A percentile compares a stretch with the other conserved stretches of the same genome.
Evolutionary conservation across 2,329 filamentous ascomycete genomes (phyloP).

Genomic region (Sordariomycetes sp.): DNA sequence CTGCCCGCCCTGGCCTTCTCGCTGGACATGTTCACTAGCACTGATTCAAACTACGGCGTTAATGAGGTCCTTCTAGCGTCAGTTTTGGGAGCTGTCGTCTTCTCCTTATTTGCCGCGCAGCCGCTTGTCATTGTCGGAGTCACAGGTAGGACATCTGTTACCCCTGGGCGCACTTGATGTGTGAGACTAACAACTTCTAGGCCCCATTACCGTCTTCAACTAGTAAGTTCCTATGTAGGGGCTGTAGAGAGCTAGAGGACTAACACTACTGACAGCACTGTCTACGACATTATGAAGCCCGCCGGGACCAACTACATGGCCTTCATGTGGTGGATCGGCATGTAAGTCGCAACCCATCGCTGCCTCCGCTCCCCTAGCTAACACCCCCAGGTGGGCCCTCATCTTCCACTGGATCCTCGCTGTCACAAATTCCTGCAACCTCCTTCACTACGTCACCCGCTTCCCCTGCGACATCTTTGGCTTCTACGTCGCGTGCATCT

Average conservation of each 20-base stretch:
- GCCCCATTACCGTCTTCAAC: conserved; percentile 88
- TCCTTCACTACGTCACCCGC: conserved; percentile 74
- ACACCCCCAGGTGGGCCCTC: conserved; percentile 53
- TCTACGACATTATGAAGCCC: conserved; percentile 75
- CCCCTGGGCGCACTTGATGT: not conserved
- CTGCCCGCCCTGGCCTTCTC: conserved; percentile 80
- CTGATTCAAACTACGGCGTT: conserved; percentile 70
- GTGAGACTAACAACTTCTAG: conserved; percentile 18
- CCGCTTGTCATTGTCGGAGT: conserved; percentile 86
- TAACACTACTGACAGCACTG: conserved; percentile 37
- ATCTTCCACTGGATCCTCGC: conserved; percentile 77
- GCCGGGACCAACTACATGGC: conserved; percentile 70
- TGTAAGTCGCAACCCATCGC: conserved; percentile 31
- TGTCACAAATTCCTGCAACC: conserved; percentile 77
- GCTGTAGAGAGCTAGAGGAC: not conserved
- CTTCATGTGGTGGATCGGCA: conserved; percentile 86
- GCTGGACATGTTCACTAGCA: conserved; percentile 87
- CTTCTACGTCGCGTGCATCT: conserved; percentile 87
- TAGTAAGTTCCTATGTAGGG: conserved; percentile 37
- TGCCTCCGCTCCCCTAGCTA: not conserved
- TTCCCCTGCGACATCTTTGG: conserved; percentile 92
- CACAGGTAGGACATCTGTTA: conserved; percentile 39
- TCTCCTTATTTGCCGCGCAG: conserved; percentile 67
- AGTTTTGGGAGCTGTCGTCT: conserved; percentile 71
- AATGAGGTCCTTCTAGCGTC: conserved; percentile 85